Evolutionary conservation across 306 rosid species (phyloP), one percentile per base, ranked within the genome.

Genomic region (Quercus parvula): DNA sequence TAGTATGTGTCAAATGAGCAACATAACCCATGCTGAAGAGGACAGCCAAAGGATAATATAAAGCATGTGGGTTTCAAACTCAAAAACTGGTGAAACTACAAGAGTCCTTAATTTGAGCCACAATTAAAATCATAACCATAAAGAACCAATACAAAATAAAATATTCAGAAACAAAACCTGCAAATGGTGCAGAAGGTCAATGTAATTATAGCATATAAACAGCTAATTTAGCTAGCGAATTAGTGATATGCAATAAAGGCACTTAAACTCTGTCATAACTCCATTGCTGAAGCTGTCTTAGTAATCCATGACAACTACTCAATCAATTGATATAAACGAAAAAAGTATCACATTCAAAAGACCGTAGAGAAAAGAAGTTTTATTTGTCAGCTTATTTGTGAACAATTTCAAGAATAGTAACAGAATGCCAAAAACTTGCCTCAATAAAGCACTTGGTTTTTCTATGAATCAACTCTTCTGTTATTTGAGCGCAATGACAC

Each of bases 231-330:
- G 25, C 17, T 31, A 4, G 57, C 3, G 18, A 72, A 17, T 14
- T 18, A 35, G 66, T 31, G 63, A 67, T 14, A 52, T 22, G 66
- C 51, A 81, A 54, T 5, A 30, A 74, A n/a, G 71, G 49, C 80
- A 69, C 7, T 73, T n/a, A 77, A 6, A 46, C 81, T 11, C 77
- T 74, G 15, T 56, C 44, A 19, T 30, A 51, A 76, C 63, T 59
- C 76, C 25, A 46, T 31, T 31, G 70, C 20, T 17, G 56, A 59
- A 61, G 66, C 76, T 57, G 62, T 14, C 27, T 52, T 20, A 74
- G 52, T 15, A 61, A 28, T 79, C 61, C 31, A 70, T 31, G 58
- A 67, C 56, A 69, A 6, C 31, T 22, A 30, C 33, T 4, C 3
- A 0, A 59, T 24, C 12, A 0, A 22, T 10, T 4, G 15, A 27